Evolutionary conservation across 75 land plant species (phyloP), one percentile per base, ranked within the genome.

Genomic region (Selaginella tamariscina): DNA sequence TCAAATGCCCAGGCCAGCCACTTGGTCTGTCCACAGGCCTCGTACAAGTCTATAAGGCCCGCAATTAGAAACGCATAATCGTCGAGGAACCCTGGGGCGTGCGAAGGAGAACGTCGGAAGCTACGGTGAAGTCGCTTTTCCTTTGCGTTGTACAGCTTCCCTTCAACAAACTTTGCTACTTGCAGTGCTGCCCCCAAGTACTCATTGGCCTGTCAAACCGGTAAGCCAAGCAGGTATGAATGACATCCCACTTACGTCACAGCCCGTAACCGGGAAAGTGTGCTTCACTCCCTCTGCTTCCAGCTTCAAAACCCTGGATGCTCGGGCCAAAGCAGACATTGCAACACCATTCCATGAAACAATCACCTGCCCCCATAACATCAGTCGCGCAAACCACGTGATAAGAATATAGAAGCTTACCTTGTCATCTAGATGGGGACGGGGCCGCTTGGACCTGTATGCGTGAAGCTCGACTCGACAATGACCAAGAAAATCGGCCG

Each of bases 341-440:
- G 80, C 89, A 65, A 95, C 88, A 30, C 91, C 99, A 77, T 95
- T 95, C 99, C 99, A 95, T 20, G 99, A 80, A 32, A 95, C 99
- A 69, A 95, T 95, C 22, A 93, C 86, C 98, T 93, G 66, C 56
- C 23, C 27, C 66, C 28, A 24, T 11, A 24, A 13, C 29, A 2
- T 11, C 54, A 9, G 31, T 26, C 20, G 24, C 1, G 55, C 64
- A 27, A 31, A n/a, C 23, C 5, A 2, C 13, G 2, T 18, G 32
- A 23, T 18, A 27, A 15, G 27, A 2, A 1, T 54, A 54, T 64
- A 20, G 24, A 1, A 1, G 1, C 29, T 26, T 79, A 94, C 96
- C 96, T 95, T 95, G 70, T 95, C 99, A 82, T 95, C 99, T 33
- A 89, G 67, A 77, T 91, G 99, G 29, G 99, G 99, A 5, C 80